A percentile compares a stretch with the other conserved stretches of the same genome.
These are phyloP conservation scores for Schizothecium vesticola DNA, from an alignment of 495 filamentous ascomycete species.

Conservation along the genomic window DNA sequence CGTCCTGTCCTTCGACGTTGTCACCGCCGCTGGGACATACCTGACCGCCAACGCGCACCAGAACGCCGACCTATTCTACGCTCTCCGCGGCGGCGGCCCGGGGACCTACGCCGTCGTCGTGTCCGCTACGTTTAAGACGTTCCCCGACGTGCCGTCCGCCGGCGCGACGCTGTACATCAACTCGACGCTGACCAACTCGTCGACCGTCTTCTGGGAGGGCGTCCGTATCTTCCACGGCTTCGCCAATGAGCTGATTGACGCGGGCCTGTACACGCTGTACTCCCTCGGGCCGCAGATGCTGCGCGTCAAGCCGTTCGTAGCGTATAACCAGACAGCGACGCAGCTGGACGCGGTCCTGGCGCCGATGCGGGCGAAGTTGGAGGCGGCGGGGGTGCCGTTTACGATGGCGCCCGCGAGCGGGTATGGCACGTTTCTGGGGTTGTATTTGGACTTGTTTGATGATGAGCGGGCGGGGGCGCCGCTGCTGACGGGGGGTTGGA, in stretches of 20 bases:
- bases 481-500: constrained; percentile 26
- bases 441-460: constrained; percentile 31
- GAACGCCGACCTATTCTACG: constrained; percentile 51
- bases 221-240: constrained; percentile 37
- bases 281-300: constrained; percentile 12
- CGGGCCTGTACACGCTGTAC: constrained; percentile 35
- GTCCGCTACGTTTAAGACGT: constrained; percentile 40
- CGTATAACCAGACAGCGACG: constrained; percentile 16
- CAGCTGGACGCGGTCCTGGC: constrained; percentile 23
- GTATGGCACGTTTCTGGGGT: constrained; percentile 25
- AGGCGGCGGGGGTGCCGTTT: constrained; percentile 7
- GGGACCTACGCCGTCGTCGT: constrained; percentile 50
- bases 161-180: constrained; percentile 21
- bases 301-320: constrained; percentile 14
- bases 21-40: constrained; percentile 46
- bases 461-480: constrained; percentile 19
- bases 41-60: constrained; percentile 26
- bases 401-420: constrained; percentile 11
- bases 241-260: constrained; percentile 28
- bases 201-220: constrained; percentile 39
- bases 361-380: constrained; percentile 17
- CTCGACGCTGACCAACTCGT: constrained; percentile 21
- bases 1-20: constrained; percentile 45
- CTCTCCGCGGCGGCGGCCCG: constrained; percentile 45
- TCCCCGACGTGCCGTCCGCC: constrained; percentile 24